These are phyloP conservation scores for Serendipita indica DNA, from an alignment of 768 basidiomycete genomes.

Conservation along the genomic window DNA sequence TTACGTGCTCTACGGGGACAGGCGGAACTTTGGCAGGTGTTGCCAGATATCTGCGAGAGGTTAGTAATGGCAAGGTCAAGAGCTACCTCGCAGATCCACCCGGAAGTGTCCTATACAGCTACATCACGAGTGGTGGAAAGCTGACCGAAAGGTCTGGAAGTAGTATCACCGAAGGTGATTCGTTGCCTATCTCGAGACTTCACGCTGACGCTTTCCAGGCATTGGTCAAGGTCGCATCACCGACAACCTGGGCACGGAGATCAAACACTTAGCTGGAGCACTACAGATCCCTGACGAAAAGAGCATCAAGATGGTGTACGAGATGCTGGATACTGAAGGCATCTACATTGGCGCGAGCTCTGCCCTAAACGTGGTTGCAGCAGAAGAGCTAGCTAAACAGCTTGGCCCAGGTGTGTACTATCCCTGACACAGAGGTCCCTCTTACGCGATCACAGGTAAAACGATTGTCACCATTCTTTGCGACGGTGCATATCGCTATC, in stretches of 20 bases:
- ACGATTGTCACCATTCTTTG: conserved; percentile 79
- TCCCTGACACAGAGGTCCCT: not conserved
- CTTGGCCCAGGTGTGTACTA: conserved; percentile 56
- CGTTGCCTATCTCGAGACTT: not conserved
- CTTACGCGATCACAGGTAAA: conserved; percentile 35
- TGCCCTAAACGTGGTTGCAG: conserved; percentile 89
- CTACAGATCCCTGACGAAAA: conserved; percentile 78
- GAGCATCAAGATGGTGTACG: conserved; percentile 86
- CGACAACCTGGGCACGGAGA: conserved; percentile 70
- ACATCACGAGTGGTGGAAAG: conserved; percentile 65
- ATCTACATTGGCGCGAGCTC: conserved; percentile 89
- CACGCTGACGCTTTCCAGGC: conserved; percentile 31
- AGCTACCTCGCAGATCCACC: conserved; percentile 96
- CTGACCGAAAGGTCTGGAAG: conserved; percentile 65
- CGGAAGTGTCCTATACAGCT: conserved; percentile 79
- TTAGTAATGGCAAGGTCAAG: conserved; percentile 61
- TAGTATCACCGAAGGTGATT: conserved; percentile 78
- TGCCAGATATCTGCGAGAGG: conserved; percentile 72
- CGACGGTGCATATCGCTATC: conserved; percentile 95
- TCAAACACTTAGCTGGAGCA: conserved; percentile 65
- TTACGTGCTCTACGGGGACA: conserved; percentile 88
- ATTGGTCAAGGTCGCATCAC: conserved; percentile 97
- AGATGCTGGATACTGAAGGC: conserved; percentile 81
- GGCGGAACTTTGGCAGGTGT: conserved; percentile 90
- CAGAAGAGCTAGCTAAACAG: conserved; percentile 70